A percentile compares a stretch with the other conserved stretches of the same genome.
phyloP scores from a whole-genome alignment of 768 basidiomycete genomes.

The Leucocoprinus sp. region DNA sequence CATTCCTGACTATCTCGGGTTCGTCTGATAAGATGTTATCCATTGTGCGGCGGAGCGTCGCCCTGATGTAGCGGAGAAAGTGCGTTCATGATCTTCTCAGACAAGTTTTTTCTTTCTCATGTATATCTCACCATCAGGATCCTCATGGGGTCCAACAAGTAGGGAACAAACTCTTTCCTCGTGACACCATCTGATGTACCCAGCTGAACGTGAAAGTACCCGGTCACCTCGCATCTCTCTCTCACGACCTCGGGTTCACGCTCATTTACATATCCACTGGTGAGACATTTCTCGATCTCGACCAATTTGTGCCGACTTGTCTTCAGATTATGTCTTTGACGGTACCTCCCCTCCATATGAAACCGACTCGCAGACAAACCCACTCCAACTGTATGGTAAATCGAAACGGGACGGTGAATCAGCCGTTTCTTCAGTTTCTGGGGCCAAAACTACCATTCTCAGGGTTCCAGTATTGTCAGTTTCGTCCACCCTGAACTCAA shows the following conservation, averaged over 20 bases:
- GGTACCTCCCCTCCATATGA: slow-evolving; percentile 88
- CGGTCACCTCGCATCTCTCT: slow-evolving; percentile 57
- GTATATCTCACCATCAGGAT: slow-evolving; percentile 33
- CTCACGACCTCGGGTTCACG: slow-evolving; percentile 51
- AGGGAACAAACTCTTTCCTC: slow-evolving; percentile 12
- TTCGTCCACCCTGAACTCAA: neutral
- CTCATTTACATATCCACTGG: slow-evolving; percentile 93
- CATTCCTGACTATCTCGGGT: neutral
- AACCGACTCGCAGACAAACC: slow-evolving; percentile 65
- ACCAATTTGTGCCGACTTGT: neutral
- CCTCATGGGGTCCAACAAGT: slow-evolving; percentile 62
- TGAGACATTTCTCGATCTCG: slow-evolving; percentile 18
- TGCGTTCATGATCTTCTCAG: slow-evolving; percentile 23
- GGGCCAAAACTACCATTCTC: slow-evolving; percentile 58
- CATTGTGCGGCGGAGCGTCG: slow-evolving; percentile 94
- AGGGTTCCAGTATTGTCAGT: slow-evolving; percentile 85
- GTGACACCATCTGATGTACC: neutral
- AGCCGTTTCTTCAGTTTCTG: slow-evolving; percentile 54
- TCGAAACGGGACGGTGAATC: slow-evolving; percentile 86
- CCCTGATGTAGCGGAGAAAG: slow-evolving; percentile 90
- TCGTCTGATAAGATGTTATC: slow-evolving; percentile 55
- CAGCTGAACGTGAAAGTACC: slow-evolving; percentile 82
- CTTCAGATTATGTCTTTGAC: slow-evolving; percentile 89
- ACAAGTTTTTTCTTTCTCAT: slow-evolving; percentile 7
- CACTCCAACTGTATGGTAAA: slow-evolving; percentile 81